phyloP scores from a whole-genome alignment of 352 stramenopile species.

The Phytophthora fragariaefolia region DNA sequence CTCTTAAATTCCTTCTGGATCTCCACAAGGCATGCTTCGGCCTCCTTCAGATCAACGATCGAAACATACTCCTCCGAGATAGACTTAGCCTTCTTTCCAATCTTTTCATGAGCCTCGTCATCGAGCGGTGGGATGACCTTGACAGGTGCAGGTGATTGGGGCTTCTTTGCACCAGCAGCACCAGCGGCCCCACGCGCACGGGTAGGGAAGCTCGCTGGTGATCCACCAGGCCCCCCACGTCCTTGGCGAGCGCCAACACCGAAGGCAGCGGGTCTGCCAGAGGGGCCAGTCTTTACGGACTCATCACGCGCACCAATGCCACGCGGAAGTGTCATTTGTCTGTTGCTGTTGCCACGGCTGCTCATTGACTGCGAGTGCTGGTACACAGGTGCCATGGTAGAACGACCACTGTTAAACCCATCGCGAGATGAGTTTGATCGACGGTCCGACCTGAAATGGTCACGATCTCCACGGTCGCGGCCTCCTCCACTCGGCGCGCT shows the following conservation, averaged over 20 bases:
- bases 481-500: conserved; percentile 53
- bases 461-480: conserved; percentile 40
- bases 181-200: conserved; percentile 30
- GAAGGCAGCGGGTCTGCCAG: conserved; percentile 61
- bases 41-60: conserved; percentile 76
- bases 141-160: conserved; percentile 33
- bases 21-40: conserved; percentile 66
- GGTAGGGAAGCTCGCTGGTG: conserved; percentile 42
- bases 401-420: conserved; percentile 51
- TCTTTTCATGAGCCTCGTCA: conserved; percentile 68
- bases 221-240: conserved; percentile 30
- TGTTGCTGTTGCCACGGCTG: conserved; percentile 45
- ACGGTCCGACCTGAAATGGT: conserved; percentile 51
- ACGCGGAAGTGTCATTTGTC: conserved; percentile 54
- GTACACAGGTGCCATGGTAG: conserved; percentile 67
- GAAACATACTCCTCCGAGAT: conserved; percentile 82
- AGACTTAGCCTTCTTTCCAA: conserved; percentile 81
- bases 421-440: conserved; percentile 68
- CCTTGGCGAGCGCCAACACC: conserved; percentile 31
- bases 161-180: conserved; percentile 40
- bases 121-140: conserved; percentile 51
- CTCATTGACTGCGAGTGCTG: conserved; percentile 61
- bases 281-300: conserved; percentile 64
- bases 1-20: conserved; percentile 71
- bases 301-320: conserved; percentile 61